phyloP scores from a whole-genome alignment of 257 asterid genomes.

The Solanum habrochaites region DNA sequence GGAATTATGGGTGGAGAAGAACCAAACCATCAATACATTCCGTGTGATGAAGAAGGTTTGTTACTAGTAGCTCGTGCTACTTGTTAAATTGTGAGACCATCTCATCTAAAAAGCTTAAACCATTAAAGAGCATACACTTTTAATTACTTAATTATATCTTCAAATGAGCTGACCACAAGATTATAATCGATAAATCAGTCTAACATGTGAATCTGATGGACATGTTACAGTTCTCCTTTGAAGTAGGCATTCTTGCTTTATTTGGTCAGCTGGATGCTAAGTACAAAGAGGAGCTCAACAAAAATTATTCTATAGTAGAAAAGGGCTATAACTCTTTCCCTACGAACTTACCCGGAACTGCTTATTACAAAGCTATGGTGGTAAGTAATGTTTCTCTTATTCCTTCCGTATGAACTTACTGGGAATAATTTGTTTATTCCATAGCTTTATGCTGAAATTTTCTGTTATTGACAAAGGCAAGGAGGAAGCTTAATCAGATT shows the following conservation, averaged over 20 bases:
- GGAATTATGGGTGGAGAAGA: slow-evolving; percentile 29
- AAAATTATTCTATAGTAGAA: slow-evolving; percentile 54
- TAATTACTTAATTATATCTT: not conserved
- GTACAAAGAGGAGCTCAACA: slow-evolving; percentile 41
- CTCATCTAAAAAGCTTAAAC: not conserved
- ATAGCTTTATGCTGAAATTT: not conserved
- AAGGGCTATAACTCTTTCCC: slow-evolving; percentile 91
- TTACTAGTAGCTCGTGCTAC: not conserved
- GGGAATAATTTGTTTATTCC: not conserved
- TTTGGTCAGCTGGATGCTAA: slow-evolving; percentile 52
- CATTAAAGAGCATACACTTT: not conserved
- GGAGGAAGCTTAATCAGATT: slow-evolving; percentile 44
- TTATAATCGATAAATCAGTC: not conserved
- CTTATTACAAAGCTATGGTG: slow-evolving; percentile 55
- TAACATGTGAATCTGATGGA: not conserved
- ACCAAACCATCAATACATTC: slow-evolving; percentile 36
- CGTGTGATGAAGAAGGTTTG: slow-evolving; percentile 54
- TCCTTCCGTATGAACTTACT: not conserved
- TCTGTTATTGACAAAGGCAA: slow-evolving; percentile 32
- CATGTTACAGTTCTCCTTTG: slow-evolving; percentile 45
- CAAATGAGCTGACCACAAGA: not conserved
- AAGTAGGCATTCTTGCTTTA: slow-evolving; percentile 69
- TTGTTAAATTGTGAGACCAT: not conserved
- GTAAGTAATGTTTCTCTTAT: slow-evolving; percentile 16
- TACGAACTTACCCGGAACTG: slow-evolving; percentile 66